Conservation (phyloP, 805 yeast genomes). For the Candida multigemmis region DNA sequence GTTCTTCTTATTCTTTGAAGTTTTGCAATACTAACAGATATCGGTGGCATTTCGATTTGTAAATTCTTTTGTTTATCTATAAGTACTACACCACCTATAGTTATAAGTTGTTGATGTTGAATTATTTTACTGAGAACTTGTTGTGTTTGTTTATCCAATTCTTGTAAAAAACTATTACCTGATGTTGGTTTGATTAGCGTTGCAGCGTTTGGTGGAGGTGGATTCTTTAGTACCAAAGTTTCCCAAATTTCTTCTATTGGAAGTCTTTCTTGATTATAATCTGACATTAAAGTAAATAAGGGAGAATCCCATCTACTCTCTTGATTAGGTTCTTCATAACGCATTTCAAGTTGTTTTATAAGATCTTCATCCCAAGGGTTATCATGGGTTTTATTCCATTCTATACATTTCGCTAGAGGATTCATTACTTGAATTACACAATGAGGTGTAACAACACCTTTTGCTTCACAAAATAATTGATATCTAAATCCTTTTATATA, state of each 20-base stretch:
- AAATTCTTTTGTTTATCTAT: constrained; percentile 35
- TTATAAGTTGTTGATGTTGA: constrained; percentile 48
- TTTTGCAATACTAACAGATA: constrained; percentile 59
- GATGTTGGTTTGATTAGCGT: constrained; percentile 77
- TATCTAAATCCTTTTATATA: constrained; percentile 95
- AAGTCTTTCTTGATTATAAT: constrained; percentile 35
- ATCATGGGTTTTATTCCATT: constrained; percentile 44
- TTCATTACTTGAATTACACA: constrained; percentile 76
- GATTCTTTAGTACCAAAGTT: constrained; percentile 47
- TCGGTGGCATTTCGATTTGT: constrained; percentile 54
- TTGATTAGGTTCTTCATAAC: constrained; percentile 91
- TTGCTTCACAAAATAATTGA: constrained; percentile 90
- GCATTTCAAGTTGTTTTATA: constrained; percentile 60
- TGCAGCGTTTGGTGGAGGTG: constrained; percentile 76
- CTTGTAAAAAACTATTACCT: constrained; percentile 66
- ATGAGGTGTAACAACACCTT: constrained; percentile 70
- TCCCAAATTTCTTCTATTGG: constrained; percentile 65
- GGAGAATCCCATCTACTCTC: constrained; percentile 93
- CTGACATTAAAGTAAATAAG: constrained; percentile 57
- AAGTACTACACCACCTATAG: constrained; percentile 41
- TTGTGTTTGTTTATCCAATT: constrained; percentile 65
- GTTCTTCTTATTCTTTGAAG: constrained; percentile 78
- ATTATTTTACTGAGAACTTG: constrained; percentile 53
- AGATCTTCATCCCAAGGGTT: constrained; percentile 58
- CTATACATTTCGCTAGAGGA: constrained; percentile 49